Conservation (phyloP, 805 yeast species). For the Candida khao-thaluensis region DNA sequence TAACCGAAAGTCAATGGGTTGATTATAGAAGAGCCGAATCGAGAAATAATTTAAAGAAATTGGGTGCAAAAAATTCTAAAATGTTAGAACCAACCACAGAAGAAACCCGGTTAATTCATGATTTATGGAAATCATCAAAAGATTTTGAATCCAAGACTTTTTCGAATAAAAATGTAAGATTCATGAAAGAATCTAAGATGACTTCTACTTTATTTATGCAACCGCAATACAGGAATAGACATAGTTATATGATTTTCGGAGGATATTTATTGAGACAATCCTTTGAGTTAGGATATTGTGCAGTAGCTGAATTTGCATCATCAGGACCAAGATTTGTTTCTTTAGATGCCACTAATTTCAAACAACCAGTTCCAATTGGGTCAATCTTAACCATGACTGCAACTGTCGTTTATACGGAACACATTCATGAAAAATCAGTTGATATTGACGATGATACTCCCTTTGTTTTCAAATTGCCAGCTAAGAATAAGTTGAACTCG, state of each 20-base stretch:
- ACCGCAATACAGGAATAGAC: slow-evolving; percentile 94
- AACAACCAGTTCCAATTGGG: slow-evolving; percentile 95
- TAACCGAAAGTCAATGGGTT: slow-evolving; percentile 71
- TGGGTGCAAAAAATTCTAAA: slow-evolving; percentile 64
- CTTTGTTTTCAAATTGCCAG: slow-evolving; percentile 53
- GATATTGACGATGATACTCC: slow-evolving; percentile 30
- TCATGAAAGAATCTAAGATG: slow-evolving; percentile 71
- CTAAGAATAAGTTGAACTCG: slow-evolving; percentile 54
- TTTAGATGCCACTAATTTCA: slow-evolving; percentile 86
- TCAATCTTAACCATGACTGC: slow-evolving; percentile 83
- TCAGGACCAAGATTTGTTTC: slow-evolving; percentile 88
- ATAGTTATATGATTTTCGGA: slow-evolving; percentile 92
- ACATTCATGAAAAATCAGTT: slow-evolving; percentile 36
- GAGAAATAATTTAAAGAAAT: slow-evolving; percentile 81
- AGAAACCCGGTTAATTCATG: slow-evolving; percentile 75
- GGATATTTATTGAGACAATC: slow-evolving; percentile 91
- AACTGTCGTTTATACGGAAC: slow-evolving; percentile 82
- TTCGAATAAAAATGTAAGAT: slow-evolving; percentile 37
- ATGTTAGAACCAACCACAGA: slow-evolving; percentile 62
- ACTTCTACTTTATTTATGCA: slow-evolving; percentile 87
- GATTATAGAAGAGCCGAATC: slow-evolving; percentile 88
- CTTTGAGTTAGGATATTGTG: slow-evolving; percentile 90
- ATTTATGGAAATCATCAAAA: slow-evolving; percentile 57
- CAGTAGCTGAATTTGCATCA: slow-evolving; percentile 84
- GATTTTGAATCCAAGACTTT: slow-evolving; percentile 23